Percentiles rank a stretch among this genome's conserved stretches.
These are phyloP conservation scores for Sanghuangporus baumii DNA, from an alignment of 1,284 basidiomycete species.

Conservation along the genomic window DNA sequence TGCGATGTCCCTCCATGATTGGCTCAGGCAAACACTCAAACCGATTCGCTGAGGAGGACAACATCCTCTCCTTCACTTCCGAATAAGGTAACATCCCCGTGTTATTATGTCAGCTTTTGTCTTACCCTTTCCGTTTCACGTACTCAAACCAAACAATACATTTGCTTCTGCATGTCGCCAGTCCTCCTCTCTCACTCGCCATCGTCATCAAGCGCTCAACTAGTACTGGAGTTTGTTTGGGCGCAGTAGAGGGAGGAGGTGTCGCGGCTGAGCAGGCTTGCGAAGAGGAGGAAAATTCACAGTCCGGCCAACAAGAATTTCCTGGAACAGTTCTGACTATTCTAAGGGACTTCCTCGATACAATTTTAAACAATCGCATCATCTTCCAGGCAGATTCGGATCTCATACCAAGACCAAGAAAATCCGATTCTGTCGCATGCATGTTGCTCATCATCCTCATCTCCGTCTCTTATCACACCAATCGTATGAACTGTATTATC, in stretches of 20 bases:
- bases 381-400: background rate
- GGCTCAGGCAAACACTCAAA: constrained; percentile 25
- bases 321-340: background rate
- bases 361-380: background rate
- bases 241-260: background rate
- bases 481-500: background rate
- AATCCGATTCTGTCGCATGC: background rate
- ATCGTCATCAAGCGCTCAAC: background rate
- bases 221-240: background rate
- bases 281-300: too few relatives aligned
- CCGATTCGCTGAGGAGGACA: constrained; percentile 13
- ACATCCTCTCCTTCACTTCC: background rate
- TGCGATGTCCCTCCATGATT: constrained; percentile 40
- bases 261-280: too few relatives aligned
- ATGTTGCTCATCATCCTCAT: background rate
- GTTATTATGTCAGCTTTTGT: background rate
- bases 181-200: background rate
- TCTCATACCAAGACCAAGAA: background rate
- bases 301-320: too few relatives aligned
- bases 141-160: background rate
- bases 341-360: background rate
- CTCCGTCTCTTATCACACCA: background rate
- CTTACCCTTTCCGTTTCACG: background rate
- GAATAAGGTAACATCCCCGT: background rate
- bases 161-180: background rate